Evolutionary conservation across 2,329 filamentous ascomycete genomes (phyloP).

Genomic region (Leptosphaerulina australis): DNA sequence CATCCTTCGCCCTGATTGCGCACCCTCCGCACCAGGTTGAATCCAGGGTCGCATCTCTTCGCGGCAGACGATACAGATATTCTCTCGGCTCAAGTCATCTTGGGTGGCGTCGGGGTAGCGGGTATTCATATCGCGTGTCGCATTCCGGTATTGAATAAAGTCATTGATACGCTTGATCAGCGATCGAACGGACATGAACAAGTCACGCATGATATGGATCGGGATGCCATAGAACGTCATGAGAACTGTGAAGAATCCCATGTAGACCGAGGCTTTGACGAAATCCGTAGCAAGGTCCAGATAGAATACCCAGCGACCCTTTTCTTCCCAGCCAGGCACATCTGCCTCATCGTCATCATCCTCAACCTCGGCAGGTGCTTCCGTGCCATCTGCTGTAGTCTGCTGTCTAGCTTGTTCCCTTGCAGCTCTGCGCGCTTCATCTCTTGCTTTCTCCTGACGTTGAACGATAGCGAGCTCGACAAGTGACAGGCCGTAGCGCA

Average conservation of each 20-base stretch:
- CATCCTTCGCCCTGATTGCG: slow-evolving; percentile 53
- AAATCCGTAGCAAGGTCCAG: slow-evolving; percentile 89
- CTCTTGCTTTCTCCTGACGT: slow-evolving; percentile 71
- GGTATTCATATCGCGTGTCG: slow-evolving; percentile 90
- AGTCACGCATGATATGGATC: slow-evolving; percentile 94
- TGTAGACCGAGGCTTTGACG: slow-evolving; percentile 85
- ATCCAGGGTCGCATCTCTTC: slow-evolving; percentile 91
- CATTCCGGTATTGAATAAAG: slow-evolving; percentile 86
- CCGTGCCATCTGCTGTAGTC: slow-evolving; percentile 48
- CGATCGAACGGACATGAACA: slow-evolving; percentile 91
- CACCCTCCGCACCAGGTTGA: slow-evolving; percentile 53
- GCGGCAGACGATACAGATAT: slow-evolving; percentile 96
- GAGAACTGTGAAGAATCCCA: slow-evolving; percentile 90
- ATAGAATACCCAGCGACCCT: slow-evolving; percentile 89
- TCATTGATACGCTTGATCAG: slow-evolving; percentile 90
- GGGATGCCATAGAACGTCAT: slow-evolving; percentile 93
- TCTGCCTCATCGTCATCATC: slow-evolving; percentile 93
- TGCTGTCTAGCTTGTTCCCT: slow-evolving; percentile 73
- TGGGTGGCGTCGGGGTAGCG: slow-evolving; percentile 87
- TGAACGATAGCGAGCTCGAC: slow-evolving; percentile 77
- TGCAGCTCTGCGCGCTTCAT: slow-evolving; percentile 48
- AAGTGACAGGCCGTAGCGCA: slow-evolving; percentile 79
- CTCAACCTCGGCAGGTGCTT: slow-evolving; percentile 54
- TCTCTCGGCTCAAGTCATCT: slow-evolving; percentile 83
- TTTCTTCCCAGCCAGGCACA: slow-evolving; percentile 94